Base-by-base conservation (phyloP, 1,139 yeast species). In the Petasospora fabianii region DNA sequence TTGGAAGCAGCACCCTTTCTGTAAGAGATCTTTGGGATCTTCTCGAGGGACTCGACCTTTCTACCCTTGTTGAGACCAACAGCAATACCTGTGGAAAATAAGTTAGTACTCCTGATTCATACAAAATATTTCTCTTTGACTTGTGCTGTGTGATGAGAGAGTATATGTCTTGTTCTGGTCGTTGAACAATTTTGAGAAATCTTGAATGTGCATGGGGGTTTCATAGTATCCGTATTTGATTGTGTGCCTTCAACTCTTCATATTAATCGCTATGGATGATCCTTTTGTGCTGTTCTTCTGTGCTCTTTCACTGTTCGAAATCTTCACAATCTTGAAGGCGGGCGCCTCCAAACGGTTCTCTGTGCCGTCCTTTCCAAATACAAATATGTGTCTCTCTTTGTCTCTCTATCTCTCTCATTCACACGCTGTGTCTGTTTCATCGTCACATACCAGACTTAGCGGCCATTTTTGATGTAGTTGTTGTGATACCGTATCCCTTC, bases 31-130 rank as follows among this genome's bases (percentile, higher is more conserved):
- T 87, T 88, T 73, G 96, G 90, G 64, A 88, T 84, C 68, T 85
- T 87, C 71, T 84, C 88, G 78, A 86, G 86, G 56, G 88, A 75
- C 71, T 87, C 80, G 75, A 87, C 94, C 79, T 85, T 82, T 95
- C 84, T 95, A 74, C 98, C 98, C 78, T 92, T 90, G 96, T 92
- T 92, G 73, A 82, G 76, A 73, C 98, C 98, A 77, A 83, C 82
- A 77, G 96, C 96, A 73, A 92, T 87, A 75, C 97, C 98, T 84
- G 66, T 15, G 39, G 22, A 7, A 14, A 16, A 38, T 40, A n/a
- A n/a, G 61, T 59, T 59, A 59, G 64, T 61, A 58, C 18, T 13
- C 22, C 21, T 24, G 32, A 27, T 18, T 26, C 28, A 13, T 16
- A 14, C 19, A 20, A 16, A 10, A 27, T 9, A 9, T 2, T 11